Evolutionary conservation across 2,329 filamentous ascomycete genomes (phyloP).

Genomic region (Claviceps capensis): DNA sequence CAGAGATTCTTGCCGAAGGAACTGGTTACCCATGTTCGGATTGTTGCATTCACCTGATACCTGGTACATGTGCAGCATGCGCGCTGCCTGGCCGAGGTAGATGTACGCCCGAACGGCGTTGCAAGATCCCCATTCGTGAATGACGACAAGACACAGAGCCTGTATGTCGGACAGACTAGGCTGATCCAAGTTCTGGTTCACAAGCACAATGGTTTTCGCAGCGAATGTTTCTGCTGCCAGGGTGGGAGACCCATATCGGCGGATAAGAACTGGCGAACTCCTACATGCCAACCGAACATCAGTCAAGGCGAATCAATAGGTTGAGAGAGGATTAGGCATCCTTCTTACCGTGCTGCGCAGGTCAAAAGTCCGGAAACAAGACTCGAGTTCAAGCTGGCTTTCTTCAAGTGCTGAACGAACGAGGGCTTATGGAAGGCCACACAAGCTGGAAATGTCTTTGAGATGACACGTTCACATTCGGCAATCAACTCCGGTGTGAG

Average conservation of each 20-base stretch:
- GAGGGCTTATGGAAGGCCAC: constrained; percentile 51
- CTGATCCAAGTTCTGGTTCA: constrained; percentile 45
- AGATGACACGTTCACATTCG: constrained; percentile 47
- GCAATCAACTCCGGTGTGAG: constrained; percentile 43
- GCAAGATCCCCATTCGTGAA: constrained; percentile 49
- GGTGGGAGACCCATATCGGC: constrained; percentile 43
- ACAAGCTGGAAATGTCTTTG: constrained; percentile 46
- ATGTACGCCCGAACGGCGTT: constrained; percentile 50
- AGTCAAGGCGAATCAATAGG: background rate
- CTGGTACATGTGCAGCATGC: constrained; percentile 51
- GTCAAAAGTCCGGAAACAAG: constrained; percentile 45
- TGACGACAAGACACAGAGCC: constrained; percentile 45
- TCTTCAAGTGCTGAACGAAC: constrained; percentile 47
- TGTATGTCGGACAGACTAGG: constrained; percentile 48
- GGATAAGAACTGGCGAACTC: constrained; percentile 41
- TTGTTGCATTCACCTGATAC: constrained; percentile 42
- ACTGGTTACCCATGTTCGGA: constrained; percentile 39
- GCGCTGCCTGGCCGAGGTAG: constrained; percentile 48
- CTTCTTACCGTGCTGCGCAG: constrained; percentile 41
- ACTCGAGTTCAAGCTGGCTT: constrained; percentile 37
- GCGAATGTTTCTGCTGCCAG: constrained; percentile 46
- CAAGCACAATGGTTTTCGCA: constrained; percentile 40
- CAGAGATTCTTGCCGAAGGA: constrained; percentile 47
- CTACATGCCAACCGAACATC: constrained; percentile 17
- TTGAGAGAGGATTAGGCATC: background rate